A percentile compares a stretch with the other conserved stretches of the same genome.
Conservation (phyloP, 2,329 filamentous ascomycete species). For the Teratosphaeria epicoccoides region DNA sequence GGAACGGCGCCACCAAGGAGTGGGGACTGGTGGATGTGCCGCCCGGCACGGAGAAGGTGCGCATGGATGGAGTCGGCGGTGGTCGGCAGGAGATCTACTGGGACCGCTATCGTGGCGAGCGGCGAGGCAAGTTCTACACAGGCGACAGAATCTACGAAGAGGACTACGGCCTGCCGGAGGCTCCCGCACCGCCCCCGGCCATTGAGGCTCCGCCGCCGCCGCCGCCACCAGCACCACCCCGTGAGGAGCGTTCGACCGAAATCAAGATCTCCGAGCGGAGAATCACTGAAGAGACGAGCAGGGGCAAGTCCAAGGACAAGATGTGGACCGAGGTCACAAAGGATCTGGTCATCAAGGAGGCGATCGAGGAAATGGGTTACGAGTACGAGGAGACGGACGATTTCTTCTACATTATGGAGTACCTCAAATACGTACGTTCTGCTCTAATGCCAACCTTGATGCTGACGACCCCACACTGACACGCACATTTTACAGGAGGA, state of each 20-base stretch:
- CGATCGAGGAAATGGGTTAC: conserved; percentile 74
- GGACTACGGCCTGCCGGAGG: conserved; percentile 27
- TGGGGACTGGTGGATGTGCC: conserved; percentile 80
- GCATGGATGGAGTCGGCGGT: conserved; percentile 68
- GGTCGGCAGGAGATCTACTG: conserved; percentile 67
- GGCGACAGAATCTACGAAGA: conserved; percentile 47
- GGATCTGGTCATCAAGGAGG: conserved; percentile 76
- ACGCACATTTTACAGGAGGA: conserved; percentile 56
- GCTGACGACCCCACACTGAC: neutral
- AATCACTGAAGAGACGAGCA: conserved; percentile 12
- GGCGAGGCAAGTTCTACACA: conserved; percentile 62
- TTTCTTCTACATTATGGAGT: conserved; percentile 89
- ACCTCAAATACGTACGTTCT: conserved; percentile 71
- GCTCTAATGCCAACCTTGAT: neutral
- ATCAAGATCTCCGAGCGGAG: conserved; percentile 23
- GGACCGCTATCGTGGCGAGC: conserved; percentile 68
- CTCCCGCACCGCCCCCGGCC: conserved; percentile 10
- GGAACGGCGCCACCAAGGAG: conserved; percentile 60
- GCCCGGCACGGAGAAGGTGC: conserved; percentile 70
- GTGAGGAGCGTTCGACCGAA: conserved; percentile 33
- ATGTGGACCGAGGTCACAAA: conserved; percentile 98
- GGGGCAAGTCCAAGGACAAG: conserved; percentile 26
- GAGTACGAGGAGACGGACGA: conserved; percentile 81
- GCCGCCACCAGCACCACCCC: neutral
- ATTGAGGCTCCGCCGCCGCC: conserved; percentile 27